These are phyloP conservation scores for Uronychia binucleata DNA, from an alignment of 73 alveolate genomes.

Conservation along the genomic window DNA sequence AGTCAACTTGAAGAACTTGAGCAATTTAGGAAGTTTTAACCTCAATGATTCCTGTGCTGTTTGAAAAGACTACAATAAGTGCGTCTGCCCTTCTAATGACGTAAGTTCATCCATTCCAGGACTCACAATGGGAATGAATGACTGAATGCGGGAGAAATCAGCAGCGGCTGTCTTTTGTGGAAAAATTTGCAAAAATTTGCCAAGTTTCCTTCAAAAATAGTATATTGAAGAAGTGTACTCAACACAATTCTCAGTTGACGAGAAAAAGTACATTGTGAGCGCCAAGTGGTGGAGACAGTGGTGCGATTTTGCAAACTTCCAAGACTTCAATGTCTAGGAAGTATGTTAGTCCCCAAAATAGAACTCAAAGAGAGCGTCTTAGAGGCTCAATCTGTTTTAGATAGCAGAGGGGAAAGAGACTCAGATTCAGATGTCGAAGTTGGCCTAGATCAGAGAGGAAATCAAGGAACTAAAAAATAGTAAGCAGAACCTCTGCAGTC, in stretches of 20 bases:
- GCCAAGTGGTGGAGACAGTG: constrained; percentile 57
- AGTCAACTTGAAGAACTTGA: not conserved
- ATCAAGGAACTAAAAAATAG: not conserved
- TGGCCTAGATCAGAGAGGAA: not conserved
- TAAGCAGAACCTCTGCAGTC: not conserved
- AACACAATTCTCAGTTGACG: not conserved
- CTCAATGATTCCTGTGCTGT: not conserved
- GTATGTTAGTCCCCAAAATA: too few species aligned
- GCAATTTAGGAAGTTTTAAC: constrained; percentile 6
- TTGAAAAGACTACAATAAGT: constrained; percentile 14
- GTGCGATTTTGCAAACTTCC: constrained; percentile 39
- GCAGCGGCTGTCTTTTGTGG: constrained; percentile 10
- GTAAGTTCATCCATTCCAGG: too few species aligned
- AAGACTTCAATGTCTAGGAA: not conserved
- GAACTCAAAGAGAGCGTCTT: not conserved
- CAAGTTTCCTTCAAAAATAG: constrained; percentile 9
- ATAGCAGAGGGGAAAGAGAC: not conserved
- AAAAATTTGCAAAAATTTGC: constrained; percentile 26
- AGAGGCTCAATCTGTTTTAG: not conserved
- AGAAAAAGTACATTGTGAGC: constrained; percentile 26
- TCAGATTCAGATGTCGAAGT: not conserved
- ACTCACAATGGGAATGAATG: constrained; percentile 16
- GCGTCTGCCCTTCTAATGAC: too few species aligned
- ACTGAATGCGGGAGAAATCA: not conserved
- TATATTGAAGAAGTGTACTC: not conserved